A percentile compares a stretch with the other conserved stretches of the same genome.
These are phyloP conservation scores for Escovopsis sp. DNA, from an alignment of 2,329 filamentous ascomycete species.

Conservation along the genomic window DNA sequence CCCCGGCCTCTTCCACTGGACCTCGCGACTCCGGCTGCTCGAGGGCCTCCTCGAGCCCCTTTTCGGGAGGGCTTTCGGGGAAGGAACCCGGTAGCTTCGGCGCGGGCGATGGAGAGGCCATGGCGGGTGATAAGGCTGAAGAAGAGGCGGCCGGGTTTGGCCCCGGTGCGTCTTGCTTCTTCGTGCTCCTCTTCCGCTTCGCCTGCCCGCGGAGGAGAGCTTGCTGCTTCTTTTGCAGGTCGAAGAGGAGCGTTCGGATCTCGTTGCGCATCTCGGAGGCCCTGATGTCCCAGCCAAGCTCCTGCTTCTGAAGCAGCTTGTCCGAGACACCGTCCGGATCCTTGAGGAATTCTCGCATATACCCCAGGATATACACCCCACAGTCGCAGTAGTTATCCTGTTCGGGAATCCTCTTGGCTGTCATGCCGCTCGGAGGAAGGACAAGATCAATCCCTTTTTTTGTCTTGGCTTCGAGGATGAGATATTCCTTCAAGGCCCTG, in stretches of 20 bases:
- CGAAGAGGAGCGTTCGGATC: conserved; percentile 51
- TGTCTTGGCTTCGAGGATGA: conserved; percentile 54
- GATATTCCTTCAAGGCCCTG: conserved; percentile 57
- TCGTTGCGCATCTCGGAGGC: conserved; percentile 43
- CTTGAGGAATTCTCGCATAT: conserved; percentile 66
- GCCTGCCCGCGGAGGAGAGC: conserved; percentile 22
- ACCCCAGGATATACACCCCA: conserved; percentile 72
- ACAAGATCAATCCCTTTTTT: conserved; percentile 33
- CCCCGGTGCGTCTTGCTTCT: conserved; percentile 5
- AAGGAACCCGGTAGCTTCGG: conserved; percentile 4
- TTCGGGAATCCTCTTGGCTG: conserved; percentile 57
- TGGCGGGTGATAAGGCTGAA: neutral
- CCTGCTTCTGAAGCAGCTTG: conserved; percentile 47
- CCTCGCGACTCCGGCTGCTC: too few relatives aligned
- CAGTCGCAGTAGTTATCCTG: conserved; percentile 84
- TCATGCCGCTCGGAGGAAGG: conserved; percentile 35
- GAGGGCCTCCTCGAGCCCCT: neutral
- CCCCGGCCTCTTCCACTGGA: neutral
- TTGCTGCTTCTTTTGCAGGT: conserved; percentile 44
- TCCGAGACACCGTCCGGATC: conserved; percentile 56
- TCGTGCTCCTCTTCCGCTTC: conserved; percentile 13
- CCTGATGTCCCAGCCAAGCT: conserved; percentile 36
- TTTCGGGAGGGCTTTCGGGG: conserved; percentile 1
- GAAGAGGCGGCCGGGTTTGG: conserved; percentile 4
- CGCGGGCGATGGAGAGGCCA: neutral